These are phyloP conservation scores for Scheffersomyces ergatensis DNA, from an alignment of 805 yeast genomes.

Conservation along the genomic window DNA sequence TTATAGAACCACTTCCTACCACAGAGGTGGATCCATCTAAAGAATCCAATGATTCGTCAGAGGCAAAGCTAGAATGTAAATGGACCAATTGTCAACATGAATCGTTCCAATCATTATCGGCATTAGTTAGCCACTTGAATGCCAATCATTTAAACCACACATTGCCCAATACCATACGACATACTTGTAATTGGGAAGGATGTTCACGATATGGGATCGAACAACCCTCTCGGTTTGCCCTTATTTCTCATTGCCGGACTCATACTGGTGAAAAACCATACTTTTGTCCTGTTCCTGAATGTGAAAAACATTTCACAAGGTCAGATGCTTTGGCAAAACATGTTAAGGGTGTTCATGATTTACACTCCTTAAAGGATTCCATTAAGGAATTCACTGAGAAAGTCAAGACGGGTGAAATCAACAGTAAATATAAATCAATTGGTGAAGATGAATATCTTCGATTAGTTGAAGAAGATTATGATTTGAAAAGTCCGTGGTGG, in stretches of 20 bases:
- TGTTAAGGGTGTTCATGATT: constrained; percentile 57
- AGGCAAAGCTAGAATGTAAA: constrained; percentile 19
- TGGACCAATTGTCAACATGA: constrained; percentile 29
- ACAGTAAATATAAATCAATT: constrained; percentile 21
- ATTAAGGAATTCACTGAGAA: constrained; percentile 25
- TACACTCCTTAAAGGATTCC: constrained; percentile 38
- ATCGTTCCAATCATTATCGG: constrained; percentile 16
- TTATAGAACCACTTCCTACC: background rate
- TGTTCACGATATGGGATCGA: constrained; percentile 52
- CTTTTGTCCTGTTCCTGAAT: constrained; percentile 64
- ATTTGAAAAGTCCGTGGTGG: constrained; percentile 43
- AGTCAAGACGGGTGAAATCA: constrained; percentile 23
- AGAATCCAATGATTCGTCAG: background rate
- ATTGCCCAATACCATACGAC: constrained; percentile 23
- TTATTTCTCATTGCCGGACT: constrained; percentile 59
- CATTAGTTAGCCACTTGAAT: constrained; percentile 31
- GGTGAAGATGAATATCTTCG: constrained; percentile 26
- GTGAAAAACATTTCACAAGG: constrained; percentile 56
- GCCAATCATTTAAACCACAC: constrained; percentile 23
- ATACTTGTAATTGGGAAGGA: constrained; percentile 60
- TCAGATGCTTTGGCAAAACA: constrained; percentile 66
- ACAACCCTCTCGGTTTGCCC: constrained; percentile 55
- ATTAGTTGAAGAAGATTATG: constrained; percentile 31
- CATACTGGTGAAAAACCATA: constrained; percentile 71
- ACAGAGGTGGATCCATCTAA: background rate